Base-by-base conservation (phyloP, 345 rosid species). In the Populus davidiana region DNA sequence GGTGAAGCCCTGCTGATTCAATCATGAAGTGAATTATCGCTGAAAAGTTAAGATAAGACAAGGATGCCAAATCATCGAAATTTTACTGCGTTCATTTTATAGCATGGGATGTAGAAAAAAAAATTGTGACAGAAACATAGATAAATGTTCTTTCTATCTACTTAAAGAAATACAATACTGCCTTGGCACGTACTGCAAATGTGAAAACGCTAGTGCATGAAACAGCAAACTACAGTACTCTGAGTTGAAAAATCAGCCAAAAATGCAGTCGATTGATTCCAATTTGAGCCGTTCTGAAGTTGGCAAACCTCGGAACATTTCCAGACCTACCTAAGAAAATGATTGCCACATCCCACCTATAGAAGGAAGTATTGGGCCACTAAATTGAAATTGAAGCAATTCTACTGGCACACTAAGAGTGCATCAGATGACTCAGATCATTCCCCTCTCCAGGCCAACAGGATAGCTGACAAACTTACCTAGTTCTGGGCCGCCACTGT, bases 391-490 rank as follows among this genome's bases (percentile, higher is more conserved):
- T 7, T 27, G 29, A 75, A 81, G 67, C 49, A 65, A 77, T 31
- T 31, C 62, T 38, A 29, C 62, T 33, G 43, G 7, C 56, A 74
- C 69, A 35, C 6, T 18, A 41, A 31, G 49, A 14, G 14, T 31
- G 71, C 3, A 13, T 35, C 56, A 20, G 59, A 2, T 52, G 10
- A 52, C n/a, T 20, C 5, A 21, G 50, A 27, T 56, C 36, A 63
- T 68, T 72, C 81, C 78, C 73, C 79, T 82, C 81, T 39, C 6
- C 52, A 54, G 69, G 66, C 73, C 52, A 61, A 71, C 62, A 71
- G 41, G 36, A 67, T 52, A 77, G 75, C 70, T 47, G 63, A 73
- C 50, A 77, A 65, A 74, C 91, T 81, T 81, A 85, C 83, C 88
- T 78, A 80, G 59, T 77, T 70, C 56, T 59, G 66, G 59, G 69